A percentile compares a stretch with the other conserved stretches of the same genome.
Evolutionary conservation across 2,329 filamentous ascomycete genomes (phyloP).

Genomic region (Cadophora malorum): DNA sequence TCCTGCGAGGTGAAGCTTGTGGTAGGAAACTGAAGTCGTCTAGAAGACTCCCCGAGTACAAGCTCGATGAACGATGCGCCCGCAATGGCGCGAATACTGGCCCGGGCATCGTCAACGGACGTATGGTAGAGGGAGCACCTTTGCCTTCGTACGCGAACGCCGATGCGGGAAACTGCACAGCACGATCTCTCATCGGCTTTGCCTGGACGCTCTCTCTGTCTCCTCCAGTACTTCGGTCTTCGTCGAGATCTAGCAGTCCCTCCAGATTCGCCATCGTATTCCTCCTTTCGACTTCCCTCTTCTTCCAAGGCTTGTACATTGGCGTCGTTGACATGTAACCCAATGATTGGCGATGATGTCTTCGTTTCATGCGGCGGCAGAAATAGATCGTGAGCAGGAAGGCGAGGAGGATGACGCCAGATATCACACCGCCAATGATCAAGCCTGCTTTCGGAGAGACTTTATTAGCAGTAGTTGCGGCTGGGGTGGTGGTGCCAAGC

Average conservation of each 20-base stretch:
- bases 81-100: not conserved
- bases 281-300: not conserved
- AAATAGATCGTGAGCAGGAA: not conserved
- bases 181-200: not conserved
- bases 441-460: not conserved
- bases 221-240: not conserved
- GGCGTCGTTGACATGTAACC: not conserved
- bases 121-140: not conserved
- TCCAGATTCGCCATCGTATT: not conserved
- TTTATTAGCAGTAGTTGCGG: not conserved
- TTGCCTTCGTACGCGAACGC: not conserved
- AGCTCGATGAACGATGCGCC: slow-evolving; percentile 6
- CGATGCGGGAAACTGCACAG: not conserved
- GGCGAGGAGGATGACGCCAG: not conserved
- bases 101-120: not conserved
- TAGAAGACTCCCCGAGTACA: slow-evolving; percentile 6
- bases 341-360: not conserved
- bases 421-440: not conserved
- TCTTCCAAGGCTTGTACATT: slow-evolving; percentile 6
- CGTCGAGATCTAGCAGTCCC: not conserved
- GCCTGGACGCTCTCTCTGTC: not conserved
- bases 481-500: not conserved
- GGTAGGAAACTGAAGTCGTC: not conserved
- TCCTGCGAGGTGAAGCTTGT: not conserved
- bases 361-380: not conserved